Evolutionary conservation across 2,329 filamentous ascomycete genomes (phyloP).

Genomic region (Calonectria pteridis): DNA sequence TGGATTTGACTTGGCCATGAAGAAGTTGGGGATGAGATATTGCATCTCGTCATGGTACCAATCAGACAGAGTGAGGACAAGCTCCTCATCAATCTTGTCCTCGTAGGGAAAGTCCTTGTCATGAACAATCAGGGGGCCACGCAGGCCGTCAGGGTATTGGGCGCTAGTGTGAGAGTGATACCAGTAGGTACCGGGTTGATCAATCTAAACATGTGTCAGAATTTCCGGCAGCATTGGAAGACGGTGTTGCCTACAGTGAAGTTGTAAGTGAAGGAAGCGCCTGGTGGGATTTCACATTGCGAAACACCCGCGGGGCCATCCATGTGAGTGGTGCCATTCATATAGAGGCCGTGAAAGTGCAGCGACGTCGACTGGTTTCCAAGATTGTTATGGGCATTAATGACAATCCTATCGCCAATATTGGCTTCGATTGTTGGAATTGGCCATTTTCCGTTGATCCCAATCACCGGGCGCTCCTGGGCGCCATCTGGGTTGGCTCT

Average conservation of each 20-base stretch:
- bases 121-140: constrained; percentile 73
- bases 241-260: constrained; percentile 66
- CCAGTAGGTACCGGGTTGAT: constrained; percentile 83
- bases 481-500: constrained; percentile 77
- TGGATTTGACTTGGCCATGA: constrained; percentile 67
- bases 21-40: constrained; percentile 61
- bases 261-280: constrained; percentile 75
- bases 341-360: constrained; percentile 79
- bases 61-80: constrained; percentile 75
- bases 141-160: constrained; percentile 78
- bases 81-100: constrained; percentile 71
- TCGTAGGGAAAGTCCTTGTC: constrained; percentile 71
- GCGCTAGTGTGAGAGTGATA: constrained; percentile 78
- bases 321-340: constrained; percentile 76
- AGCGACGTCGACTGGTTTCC: constrained; percentile 73
- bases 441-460: constrained; percentile 83
- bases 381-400: constrained; percentile 70
- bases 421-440: constrained; percentile 74
- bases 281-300: constrained; percentile 76
- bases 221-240: not conserved
- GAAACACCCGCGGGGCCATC: constrained; percentile 76
- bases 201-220: constrained; percentile 53
- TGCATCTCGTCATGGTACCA: constrained; percentile 75
- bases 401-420: constrained; percentile 71
- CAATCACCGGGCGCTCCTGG: constrained; percentile 74